Base-by-base conservation (phyloP, 1,284 basidiomycete species). In the Lentinula novae-zelandiae region DNA sequence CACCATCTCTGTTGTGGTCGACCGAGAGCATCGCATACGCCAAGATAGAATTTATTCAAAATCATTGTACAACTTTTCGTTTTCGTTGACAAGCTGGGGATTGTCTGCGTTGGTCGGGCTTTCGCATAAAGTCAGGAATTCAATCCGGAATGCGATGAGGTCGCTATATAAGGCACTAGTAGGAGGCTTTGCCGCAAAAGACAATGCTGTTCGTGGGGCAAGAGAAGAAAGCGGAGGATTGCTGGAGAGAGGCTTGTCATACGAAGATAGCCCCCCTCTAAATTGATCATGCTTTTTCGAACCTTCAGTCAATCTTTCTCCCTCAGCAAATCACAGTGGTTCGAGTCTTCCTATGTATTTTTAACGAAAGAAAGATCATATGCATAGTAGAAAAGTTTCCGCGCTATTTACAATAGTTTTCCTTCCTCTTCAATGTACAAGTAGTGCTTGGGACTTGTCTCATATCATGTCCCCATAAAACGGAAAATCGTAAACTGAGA, bases 11-110 rank as follows among this genome's bases (percentile, higher is more conserved):
- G 81, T 87, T 12, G 79, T 87, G 5, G 82, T 93, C 17, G 92
- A 95, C 69, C 68, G 67, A 7, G 79, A 87, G 51, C 87, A 92
- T 67, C 81, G 91, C 7, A 75, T 94, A 10, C 80, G 92, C n/a
- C 70, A 74, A 1, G 92, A 93, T 67, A 77, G 88, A 15, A 81
- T 93, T 53, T 80, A 56, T 31, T 56, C 54, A 22, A 56, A 56
- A 17, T 42, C 54, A 33, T 17, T 56, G 54, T 56, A 46, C 34
- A n/a, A 33, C 12, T 20, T 54, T 20, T 46, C 54, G 42, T 56
- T 56, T 34, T 56, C 54, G 20, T 38, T 38, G 8, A 38, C 52
- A 5, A 53, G 34, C 34, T 36, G 34, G 34, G 34, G 52, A 13
- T 34, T 53, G n/a, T 36, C 44, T 20, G 9, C 44, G 0, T 27